phyloP scores from a whole-genome alignment of 2,329 filamentous ascomycete genomes.

The Stemphylium vesicarium region DNA sequence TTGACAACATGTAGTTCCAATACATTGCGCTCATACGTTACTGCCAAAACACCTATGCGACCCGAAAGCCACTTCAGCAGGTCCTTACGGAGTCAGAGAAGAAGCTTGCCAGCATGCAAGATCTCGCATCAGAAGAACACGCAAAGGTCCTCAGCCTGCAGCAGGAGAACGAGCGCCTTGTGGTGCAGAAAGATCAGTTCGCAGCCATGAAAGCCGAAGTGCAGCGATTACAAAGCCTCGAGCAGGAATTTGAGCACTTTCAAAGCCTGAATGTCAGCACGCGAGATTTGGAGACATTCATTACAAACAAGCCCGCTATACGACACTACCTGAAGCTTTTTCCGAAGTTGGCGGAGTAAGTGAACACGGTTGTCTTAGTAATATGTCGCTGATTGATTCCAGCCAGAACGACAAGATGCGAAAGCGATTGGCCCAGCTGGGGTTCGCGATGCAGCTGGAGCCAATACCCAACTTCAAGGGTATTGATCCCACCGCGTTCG shows the following conservation, averaged over 20 bases:
- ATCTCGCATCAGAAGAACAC: slow-evolving; percentile 46
- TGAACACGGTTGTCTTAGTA: neutral
- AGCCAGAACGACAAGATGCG: slow-evolving; percentile 43
- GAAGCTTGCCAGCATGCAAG: slow-evolving; percentile 36
- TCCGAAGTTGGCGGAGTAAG: slow-evolving; percentile 37
- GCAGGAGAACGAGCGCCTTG: slow-evolving; percentile 28
- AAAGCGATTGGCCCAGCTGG: slow-evolving; percentile 33
- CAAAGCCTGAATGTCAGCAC: slow-evolving; percentile 23
- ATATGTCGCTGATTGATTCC: slow-evolving; percentile 13
- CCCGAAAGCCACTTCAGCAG: slow-evolving; percentile 25
- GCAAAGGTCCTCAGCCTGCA: slow-evolving; percentile 35
- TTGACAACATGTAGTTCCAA: slow-evolving; percentile 53
- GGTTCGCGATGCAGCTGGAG: slow-evolving; percentile 37
- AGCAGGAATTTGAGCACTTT: slow-evolving; percentile 27
- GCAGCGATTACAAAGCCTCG: slow-evolving; percentile 23
- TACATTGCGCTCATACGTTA: slow-evolving; percentile 46
- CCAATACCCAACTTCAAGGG: slow-evolving; percentile 31
- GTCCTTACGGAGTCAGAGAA: slow-evolving; percentile 24
- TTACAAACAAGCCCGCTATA: slow-evolving; percentile 32
- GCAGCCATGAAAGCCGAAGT: slow-evolving; percentile 21
- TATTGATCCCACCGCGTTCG: slow-evolving; percentile 13
- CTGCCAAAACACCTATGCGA: slow-evolving; percentile 29
- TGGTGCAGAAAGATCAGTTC: slow-evolving; percentile 12
- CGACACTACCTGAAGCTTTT: slow-evolving; percentile 37
- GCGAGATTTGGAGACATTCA: slow-evolving; percentile 28